Evolutionary conservation across 2,329 filamentous ascomycete species (phyloP).

Genomic region (Blastomyces percursus): DNA sequence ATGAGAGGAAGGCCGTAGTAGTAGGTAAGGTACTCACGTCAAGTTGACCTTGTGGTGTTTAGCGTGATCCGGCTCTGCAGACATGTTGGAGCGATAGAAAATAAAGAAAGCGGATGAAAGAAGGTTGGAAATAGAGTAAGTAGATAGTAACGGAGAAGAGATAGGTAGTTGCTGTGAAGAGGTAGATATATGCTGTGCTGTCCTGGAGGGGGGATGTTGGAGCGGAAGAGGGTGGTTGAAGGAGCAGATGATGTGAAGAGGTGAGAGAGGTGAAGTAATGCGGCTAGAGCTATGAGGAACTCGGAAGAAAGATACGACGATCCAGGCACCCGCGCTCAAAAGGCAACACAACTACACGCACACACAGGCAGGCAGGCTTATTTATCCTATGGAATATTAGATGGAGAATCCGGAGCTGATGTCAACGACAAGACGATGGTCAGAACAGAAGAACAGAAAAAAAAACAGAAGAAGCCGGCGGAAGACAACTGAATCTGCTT

Average conservation of each 20-base stretch:
- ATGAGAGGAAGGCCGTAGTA: slow-evolving; percentile 7
- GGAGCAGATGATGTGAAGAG: background rate
- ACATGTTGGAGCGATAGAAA: slow-evolving; percentile 48
- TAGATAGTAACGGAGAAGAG: background rate
- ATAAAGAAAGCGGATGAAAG: slow-evolving; percentile 8
- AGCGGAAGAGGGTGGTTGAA: background rate
- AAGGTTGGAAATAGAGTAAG: slow-evolving; percentile 6
- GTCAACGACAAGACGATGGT: background rate
- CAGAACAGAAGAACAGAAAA: background rate
- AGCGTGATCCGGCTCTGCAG: slow-evolving; percentile 53
- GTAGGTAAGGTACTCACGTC: slow-evolving; percentile 47
- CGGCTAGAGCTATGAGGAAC: slow-evolving; percentile 6
- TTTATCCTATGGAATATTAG: too few relatives aligned
- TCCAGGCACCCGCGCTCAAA: slow-evolving; percentile 1
- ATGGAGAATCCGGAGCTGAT: too few relatives aligned
- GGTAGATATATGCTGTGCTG: background rate
- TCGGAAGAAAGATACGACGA: slow-evolving; percentile 7
- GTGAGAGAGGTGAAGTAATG: background rate
- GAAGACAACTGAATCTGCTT: slow-evolving; percentile 9
- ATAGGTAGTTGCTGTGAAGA: background rate
- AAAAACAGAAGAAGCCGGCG: slow-evolving; percentile 7
- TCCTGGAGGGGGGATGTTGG: background rate
- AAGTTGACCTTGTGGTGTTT: slow-evolving; percentile 80
- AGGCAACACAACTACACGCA: slow-evolving; percentile 4
- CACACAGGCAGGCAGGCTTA: background rate